These are phyloP conservation scores for Paecilomyces dactylethromorphus DNA, from an alignment of 2,329 filamentous ascomycete genomes.

Conservation along the genomic window DNA sequence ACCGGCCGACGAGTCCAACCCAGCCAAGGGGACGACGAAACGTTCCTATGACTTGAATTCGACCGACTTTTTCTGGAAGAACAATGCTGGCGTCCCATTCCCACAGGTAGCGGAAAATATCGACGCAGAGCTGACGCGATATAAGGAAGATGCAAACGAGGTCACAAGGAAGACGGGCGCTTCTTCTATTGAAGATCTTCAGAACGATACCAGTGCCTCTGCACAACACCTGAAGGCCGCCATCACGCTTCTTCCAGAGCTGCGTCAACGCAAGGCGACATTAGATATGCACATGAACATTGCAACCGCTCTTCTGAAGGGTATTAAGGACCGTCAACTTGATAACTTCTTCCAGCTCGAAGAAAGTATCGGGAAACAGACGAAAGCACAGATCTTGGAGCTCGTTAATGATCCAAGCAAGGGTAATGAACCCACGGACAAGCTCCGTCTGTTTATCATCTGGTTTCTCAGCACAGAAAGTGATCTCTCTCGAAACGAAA, in stretches of 20 bases:
- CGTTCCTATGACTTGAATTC: constrained; percentile 84
- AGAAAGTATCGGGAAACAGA: constrained; percentile 86
- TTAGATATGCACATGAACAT: constrained; percentile 99
- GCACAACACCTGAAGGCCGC: constrained; percentile 94
- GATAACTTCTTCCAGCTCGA: constrained; percentile 96
- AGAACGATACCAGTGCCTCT: constrained; percentile 80
- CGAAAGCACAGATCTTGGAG: constrained; percentile 81
- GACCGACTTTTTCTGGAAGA: constrained; percentile 94
- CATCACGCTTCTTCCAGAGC: constrained; percentile 84
- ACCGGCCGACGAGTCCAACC: constrained; percentile 69
- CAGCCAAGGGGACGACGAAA: constrained; percentile 68
- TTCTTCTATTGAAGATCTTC: constrained; percentile 83
- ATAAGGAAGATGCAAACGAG: constrained; percentile 90
- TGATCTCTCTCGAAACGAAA: constrained; percentile 74
- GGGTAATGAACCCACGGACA: constrained; percentile 78
- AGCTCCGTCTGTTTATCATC: constrained; percentile 89
- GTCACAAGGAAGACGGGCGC: constrained; percentile 94
- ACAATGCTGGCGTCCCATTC: constrained; percentile 85
- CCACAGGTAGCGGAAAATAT: constrained; percentile 96
- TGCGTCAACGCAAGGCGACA: constrained; percentile 84
- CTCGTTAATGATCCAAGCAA: constrained; percentile 74
- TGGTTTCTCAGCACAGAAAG: constrained; percentile 95
- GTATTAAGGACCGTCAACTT: constrained; percentile 89
- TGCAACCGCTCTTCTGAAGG: constrained; percentile 67
- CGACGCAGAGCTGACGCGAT: constrained; percentile 84